A percentile compares a stretch with the other conserved stretches of the same genome.
These are phyloP conservation scores for Suillus placidus DNA, from an alignment of 768 basidiomycete species.

Conservation along the genomic window DNA sequence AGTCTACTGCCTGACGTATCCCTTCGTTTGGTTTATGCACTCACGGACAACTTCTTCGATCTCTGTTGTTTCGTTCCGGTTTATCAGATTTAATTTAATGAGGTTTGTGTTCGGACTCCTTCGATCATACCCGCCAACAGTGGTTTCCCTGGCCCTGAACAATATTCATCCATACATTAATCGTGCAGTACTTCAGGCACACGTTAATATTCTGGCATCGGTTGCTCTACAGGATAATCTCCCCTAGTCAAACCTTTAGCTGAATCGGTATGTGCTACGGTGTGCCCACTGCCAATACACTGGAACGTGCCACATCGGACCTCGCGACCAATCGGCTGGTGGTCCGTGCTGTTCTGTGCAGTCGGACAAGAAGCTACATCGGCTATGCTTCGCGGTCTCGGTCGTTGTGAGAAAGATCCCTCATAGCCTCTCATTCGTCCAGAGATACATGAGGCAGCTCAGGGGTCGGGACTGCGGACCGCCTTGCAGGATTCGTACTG, in stretches of 20 bases:
- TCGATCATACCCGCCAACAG: constrained; percentile 1
- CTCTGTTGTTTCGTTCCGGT: neutral
- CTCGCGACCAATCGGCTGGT: constrained; percentile 46
- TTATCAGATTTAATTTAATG: constrained; percentile 7
- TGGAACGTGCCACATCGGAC: neutral
- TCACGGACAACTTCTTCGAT: neutral
- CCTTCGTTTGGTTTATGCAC: neutral
- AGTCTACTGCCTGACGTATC: neutral
- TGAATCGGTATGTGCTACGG: constrained; percentile 15
- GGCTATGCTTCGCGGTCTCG: constrained; percentile 42
- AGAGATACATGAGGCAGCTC: constrained; percentile 43
- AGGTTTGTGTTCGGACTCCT: neutral
- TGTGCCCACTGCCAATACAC: neutral
- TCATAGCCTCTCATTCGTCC: constrained; percentile 36
- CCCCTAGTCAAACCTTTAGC: neutral
- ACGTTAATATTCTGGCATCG: neutral
- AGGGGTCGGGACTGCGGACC: constrained; percentile 64
- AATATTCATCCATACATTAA: neutral
- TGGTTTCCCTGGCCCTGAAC: neutral
- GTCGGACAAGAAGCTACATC: constrained; percentile 71
- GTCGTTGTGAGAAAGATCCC: constrained; percentile 27
- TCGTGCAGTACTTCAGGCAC: neutral
- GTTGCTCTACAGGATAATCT: neutral
- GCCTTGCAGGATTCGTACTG: constrained; percentile 66
- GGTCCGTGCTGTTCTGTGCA: constrained; percentile 68